Conservation (phyloP, 1,139 yeast genomes). For the Yamadazyma friedrichii region DNA sequence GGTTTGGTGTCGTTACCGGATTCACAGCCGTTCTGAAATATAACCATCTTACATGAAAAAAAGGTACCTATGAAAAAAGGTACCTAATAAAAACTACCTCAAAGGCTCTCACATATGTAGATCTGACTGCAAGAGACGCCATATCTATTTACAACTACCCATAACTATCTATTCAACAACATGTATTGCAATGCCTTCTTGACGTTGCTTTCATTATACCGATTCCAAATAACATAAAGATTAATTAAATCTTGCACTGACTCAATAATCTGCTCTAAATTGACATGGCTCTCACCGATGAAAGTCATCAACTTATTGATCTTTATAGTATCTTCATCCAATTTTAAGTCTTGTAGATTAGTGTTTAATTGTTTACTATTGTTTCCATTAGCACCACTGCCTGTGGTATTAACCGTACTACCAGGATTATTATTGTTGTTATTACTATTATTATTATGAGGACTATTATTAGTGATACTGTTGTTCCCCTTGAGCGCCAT, state of each 20-base stretch:
- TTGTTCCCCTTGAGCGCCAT: neutral
- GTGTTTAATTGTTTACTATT: slow-evolving; percentile 13
- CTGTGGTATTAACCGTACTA: slow-evolving; percentile 29
- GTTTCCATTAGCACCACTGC: slow-evolving; percentile 4
- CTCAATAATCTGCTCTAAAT: slow-evolving; percentile 72
- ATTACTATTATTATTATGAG: neutral
- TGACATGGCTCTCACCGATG: slow-evolving; percentile 72
- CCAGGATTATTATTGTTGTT: slow-evolving; percentile 25
- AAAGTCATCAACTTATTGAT: slow-evolving; percentile 59
- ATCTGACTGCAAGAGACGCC: too few relatives aligned
- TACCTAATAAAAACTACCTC: too few relatives aligned
- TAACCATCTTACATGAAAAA: too few relatives aligned
- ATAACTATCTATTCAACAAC: slow-evolving; percentile 31
- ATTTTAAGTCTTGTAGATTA: slow-evolving; percentile 27
- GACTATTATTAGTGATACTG: slow-evolving; percentile 10
- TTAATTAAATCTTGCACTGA: slow-evolving; percentile 80
- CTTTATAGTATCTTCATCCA: slow-evolving; percentile 43
- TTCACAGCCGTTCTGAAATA: too few relatives aligned
- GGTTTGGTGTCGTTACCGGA: too few relatives aligned
- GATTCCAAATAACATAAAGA: slow-evolving; percentile 80
- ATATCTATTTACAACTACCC: too few relatives aligned
- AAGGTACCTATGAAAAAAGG: too few relatives aligned
- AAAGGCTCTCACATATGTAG: too few relatives aligned
- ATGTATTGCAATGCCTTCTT: slow-evolving; percentile 43
- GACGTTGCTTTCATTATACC: slow-evolving; percentile 62